Base-by-base conservation (phyloP, 2,329 filamentous ascomycete species). In the Sporothrix luriei region DNA sequence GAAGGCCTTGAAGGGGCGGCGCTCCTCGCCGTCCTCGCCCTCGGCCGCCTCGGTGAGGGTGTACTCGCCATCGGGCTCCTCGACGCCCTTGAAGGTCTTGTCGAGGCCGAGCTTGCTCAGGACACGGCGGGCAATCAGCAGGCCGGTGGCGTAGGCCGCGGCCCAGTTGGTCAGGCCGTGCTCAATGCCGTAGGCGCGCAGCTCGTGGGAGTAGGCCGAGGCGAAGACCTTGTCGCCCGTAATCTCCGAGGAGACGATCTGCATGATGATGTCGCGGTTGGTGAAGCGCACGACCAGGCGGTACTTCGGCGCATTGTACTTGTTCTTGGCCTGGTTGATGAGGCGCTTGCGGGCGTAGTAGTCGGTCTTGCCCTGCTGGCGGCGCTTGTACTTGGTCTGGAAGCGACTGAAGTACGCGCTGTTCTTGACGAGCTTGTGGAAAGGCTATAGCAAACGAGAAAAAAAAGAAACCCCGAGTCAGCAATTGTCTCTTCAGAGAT, bases 241-340 rank as follows among this genome's bases (percentile, higher is more conserved):
- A 85, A 99, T 91, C 88, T 99, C 95, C 72, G 95, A 96, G 81
- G 88, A 91, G 82, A 99, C 89, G 82, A 99, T 95, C 88, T 99
- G 95, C 85, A 89, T 90, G 86, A 98, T 91, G 87, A 98, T 97
- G 88, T 99, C 94, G 84, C 93, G 93, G 91, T 98, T 97, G 88
- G 93, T 96, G 91, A 97, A 97, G 83, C 95, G 95, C 82, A 99
- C 93, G 76, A 99, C 95, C 80, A 99, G 91, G 81, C 95, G 92
- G 91, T 99, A 98, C 90, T 99, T 99, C 85, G 95, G 95, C 75
- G 95, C 91, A 86, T 97, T 97, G 91, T 98, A 99, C 91, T 99
- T 99, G 93, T 99, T 99, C 93, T 98, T 99, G 86, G 95, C 95
- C 89, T 99, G 95, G 87, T 93, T 94, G 88, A 98, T 95, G 84